Conservation (phyloP, 192 early-diverging fungal species). For the Umbelopsis sp. region DNA sequence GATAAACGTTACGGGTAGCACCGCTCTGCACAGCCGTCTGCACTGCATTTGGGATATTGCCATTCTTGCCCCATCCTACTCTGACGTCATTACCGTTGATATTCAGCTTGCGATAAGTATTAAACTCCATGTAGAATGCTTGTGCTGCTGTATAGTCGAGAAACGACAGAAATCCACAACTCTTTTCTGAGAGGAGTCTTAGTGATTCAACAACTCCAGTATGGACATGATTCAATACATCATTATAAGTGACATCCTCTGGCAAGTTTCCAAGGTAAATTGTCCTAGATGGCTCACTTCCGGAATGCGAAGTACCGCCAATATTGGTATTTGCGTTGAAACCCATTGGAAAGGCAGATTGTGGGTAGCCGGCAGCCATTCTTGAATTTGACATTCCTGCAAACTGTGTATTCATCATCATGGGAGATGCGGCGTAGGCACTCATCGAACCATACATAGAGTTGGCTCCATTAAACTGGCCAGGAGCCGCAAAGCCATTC, state of each 20-base stretch:
- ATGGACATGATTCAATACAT: conserved; percentile 70
- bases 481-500: not conserved
- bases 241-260: conserved; percentile 49
- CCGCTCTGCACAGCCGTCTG: conserved; percentile 61
- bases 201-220: conserved; percentile 70
- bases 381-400: conserved; percentile 9
- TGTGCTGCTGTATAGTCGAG: conserved; percentile 64
- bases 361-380: not conserved
- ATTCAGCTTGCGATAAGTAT: conserved; percentile 37
- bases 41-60: conserved; percentile 45
- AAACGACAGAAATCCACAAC: conserved; percentile 82
- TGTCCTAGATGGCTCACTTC: conserved; percentile 60
- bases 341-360: conserved; percentile 8
- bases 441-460: conserved; percentile 1
- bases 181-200: conserved; percentile 71
- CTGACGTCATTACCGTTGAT: conserved; percentile 62
- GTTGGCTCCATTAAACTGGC: conserved; percentile 7
- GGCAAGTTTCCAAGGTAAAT: conserved; percentile 83
- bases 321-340: not conserved
- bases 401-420: conserved; percentile 1
- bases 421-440: not conserved
- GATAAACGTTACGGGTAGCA: conserved; percentile 78
- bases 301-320: not conserved
- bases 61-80: conserved; percentile 79
- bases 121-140: conserved; percentile 58